Conservation (phyloP, 345 rosid genomes). For the Brassica cretica region DNA sequence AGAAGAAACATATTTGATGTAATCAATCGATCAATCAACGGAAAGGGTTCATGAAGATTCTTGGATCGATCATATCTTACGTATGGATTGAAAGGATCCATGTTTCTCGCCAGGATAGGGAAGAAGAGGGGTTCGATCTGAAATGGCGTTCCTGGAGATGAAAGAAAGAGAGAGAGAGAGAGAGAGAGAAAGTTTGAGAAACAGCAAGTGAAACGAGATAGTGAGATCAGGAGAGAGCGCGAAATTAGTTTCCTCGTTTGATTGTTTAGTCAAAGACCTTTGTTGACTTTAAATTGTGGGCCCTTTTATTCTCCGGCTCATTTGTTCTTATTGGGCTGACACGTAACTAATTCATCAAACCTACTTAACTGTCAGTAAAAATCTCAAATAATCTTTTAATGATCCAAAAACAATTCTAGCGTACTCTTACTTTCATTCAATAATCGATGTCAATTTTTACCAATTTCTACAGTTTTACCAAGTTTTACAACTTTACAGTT, state of each 20-base stretch:
- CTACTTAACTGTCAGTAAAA: too few relatives aligned
- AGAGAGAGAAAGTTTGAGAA: neutral
- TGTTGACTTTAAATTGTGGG: neutral
- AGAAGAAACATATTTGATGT: neutral
- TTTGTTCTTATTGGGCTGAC: neutral
- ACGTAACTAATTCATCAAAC: neutral
- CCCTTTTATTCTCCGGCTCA: neutral
- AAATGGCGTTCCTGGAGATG: neutral
- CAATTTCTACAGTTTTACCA: too few relatives aligned
- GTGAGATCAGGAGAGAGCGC: neutral
- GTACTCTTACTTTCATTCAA: too few relatives aligned
- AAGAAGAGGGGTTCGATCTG: neutral
- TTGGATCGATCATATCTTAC: neutral
- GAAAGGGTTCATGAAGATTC: neutral
- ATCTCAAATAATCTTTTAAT: too few relatives aligned
- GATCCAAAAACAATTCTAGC: too few relatives aligned
- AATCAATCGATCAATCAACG: neutral
- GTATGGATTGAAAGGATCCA: neutral
- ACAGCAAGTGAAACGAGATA: neutral
- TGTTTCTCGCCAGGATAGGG: neutral
- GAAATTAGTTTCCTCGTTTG: neutral
- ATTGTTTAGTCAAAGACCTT: neutral
- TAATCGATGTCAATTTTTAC: too few relatives aligned
- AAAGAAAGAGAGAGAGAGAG: neutral
- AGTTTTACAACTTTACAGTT: too few relatives aligned